Evolutionary conservation across 768 basidiomycete species (phyloP).

Genomic region (Leccinum fibrillosum): DNA sequence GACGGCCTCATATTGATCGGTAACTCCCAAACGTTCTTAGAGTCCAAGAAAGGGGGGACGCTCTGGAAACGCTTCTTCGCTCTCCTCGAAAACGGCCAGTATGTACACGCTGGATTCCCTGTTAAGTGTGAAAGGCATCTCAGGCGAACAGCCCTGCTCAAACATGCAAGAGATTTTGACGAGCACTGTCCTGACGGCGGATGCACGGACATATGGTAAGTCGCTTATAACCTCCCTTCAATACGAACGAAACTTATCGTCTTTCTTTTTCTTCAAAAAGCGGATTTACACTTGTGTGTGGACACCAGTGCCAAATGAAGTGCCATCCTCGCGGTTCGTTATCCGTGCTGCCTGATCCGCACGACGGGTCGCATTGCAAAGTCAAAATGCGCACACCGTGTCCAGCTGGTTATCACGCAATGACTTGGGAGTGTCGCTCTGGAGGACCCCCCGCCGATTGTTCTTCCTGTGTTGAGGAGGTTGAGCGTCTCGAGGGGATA

Average conservation of each 20-base stretch:
- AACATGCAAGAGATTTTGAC: constrained; percentile 47
- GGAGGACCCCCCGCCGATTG: constrained; percentile 35
- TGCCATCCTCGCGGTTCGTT: constrained; percentile 44
- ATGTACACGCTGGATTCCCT: constrained; percentile 41
- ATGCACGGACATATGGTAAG: constrained; percentile 56
- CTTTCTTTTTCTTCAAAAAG: constrained; percentile 2
- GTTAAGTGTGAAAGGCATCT: constrained; percentile 54
- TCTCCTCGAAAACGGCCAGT: constrained; percentile 8
- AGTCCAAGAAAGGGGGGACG: constrained; percentile 11
- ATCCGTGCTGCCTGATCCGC: constrained; percentile 31
- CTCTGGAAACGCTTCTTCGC: constrained; percentile 15
- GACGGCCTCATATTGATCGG: constrained; percentile 64
- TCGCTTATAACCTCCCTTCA: neutral
- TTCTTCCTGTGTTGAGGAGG: constrained; percentile 40
- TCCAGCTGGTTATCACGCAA: constrained; percentile 38
- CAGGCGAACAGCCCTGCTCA: constrained; percentile 36
- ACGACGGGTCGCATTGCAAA: constrained; percentile 38
- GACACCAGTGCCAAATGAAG: constrained; percentile 53
- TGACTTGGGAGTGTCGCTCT: constrained; percentile 41
- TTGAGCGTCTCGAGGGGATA: constrained; percentile 36
- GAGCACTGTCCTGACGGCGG: constrained; percentile 57
- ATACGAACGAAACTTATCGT: constrained; percentile 40
- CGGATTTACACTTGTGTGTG: constrained; percentile 1
- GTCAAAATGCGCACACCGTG: constrained; percentile 38
- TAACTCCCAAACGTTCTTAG: constrained; percentile 55